These are phyloP conservation scores for Neonectria ditissima DNA, from an alignment of 2,329 filamentous ascomycete species.

Conservation along the genomic window DNA sequence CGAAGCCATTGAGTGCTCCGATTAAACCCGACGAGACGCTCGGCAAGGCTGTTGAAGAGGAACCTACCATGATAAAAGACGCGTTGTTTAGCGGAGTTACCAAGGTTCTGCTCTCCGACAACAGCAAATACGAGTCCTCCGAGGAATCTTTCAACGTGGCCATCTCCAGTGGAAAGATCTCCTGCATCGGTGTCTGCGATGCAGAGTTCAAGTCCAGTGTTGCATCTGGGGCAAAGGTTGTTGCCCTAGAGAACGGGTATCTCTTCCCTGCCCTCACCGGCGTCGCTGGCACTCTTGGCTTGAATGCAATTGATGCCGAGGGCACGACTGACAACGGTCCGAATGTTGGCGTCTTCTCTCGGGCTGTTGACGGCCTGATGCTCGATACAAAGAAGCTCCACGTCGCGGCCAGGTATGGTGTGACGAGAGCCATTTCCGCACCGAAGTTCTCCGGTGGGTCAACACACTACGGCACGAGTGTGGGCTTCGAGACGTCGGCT, in stretches of 20 bases:
- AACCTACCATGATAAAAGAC: slow-evolving; percentile 52
- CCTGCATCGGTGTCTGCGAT: slow-evolving; percentile 67
- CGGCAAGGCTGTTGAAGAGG: slow-evolving; percentile 55
- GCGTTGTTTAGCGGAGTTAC: slow-evolving; percentile 69
- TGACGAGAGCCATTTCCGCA: slow-evolving; percentile 69
- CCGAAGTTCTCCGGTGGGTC: slow-evolving; percentile 58
- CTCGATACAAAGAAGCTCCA: slow-evolving; percentile 68
- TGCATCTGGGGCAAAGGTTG: slow-evolving; percentile 48
- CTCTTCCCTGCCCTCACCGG: slow-evolving; percentile 71
- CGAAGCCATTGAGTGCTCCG: slow-evolving; percentile 58
- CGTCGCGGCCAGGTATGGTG: slow-evolving; percentile 65
- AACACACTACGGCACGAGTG: slow-evolving; percentile 68
- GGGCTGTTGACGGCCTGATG: slow-evolving; percentile 68
- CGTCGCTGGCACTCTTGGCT: slow-evolving; percentile 69
- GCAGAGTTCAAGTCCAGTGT: slow-evolving; percentile 55
- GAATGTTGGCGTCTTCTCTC: slow-evolving; percentile 62
- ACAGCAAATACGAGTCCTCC: slow-evolving; percentile 52
- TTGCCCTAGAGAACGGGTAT: slow-evolving; percentile 69
- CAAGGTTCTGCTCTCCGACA: slow-evolving; percentile 61
- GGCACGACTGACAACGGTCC: slow-evolving; percentile 64
- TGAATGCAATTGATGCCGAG: slow-evolving; percentile 73
- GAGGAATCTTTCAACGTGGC: slow-evolving; percentile 59
- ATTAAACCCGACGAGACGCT: slow-evolving; percentile 56
- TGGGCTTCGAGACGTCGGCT: slow-evolving; percentile 67
- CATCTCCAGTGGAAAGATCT: slow-evolving; percentile 64